Base-by-base conservation (phyloP, 2,329 filamentous ascomycete species). In the Coniella lustricola region DNA sequence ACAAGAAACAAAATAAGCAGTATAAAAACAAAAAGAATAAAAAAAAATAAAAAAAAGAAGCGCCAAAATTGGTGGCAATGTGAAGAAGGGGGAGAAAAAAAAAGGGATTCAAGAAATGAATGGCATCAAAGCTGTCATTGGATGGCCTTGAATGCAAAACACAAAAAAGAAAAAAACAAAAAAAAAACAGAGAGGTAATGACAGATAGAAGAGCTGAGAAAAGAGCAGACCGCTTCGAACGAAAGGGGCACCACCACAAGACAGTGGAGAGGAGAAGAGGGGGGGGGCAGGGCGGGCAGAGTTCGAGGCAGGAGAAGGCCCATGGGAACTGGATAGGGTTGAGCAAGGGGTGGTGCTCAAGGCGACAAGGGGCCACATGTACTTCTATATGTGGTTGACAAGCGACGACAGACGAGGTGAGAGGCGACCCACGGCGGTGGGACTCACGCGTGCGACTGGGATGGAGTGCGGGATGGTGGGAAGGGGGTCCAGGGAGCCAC, bases 361-460 rank as follows among this genome's bases (percentile, higher is more conserved):
- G 48, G 50, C 44, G 41, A 50, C 48, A 18, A 21, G 47, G 51
- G 51, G 51, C 43, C 39, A 37, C 29, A 39, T 47, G 37, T 47
- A n/a, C n/a, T n/a, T n/a, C n/a, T n/a, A 53, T 45, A 40, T 53
- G 50, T 47, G 44, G 47, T 46, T 14, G 44, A 41, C 44, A 40
- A 47, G 44, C 44, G 44, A 47, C 20, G 36, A 39, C 40, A 46
- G 51, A 53, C 50, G 51, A 53, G 48, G 50, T 40, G 51, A 50
- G 37, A 31, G 42, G 44, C 25, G 51, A 53, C 51, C 51, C 51
- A 53, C 51, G 51, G 44, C 48, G 40, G 51, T 50, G 51, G 51
- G 44, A 53, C 51, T 49, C 51, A 53, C 51, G 51, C 51, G 44
- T 47, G 51, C 43, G 48, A 53, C 51, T 25, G 43, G 51, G 51